Conservation (phyloP, 305 asterid genomes). For the Caryopteris hybrid region DNA sequence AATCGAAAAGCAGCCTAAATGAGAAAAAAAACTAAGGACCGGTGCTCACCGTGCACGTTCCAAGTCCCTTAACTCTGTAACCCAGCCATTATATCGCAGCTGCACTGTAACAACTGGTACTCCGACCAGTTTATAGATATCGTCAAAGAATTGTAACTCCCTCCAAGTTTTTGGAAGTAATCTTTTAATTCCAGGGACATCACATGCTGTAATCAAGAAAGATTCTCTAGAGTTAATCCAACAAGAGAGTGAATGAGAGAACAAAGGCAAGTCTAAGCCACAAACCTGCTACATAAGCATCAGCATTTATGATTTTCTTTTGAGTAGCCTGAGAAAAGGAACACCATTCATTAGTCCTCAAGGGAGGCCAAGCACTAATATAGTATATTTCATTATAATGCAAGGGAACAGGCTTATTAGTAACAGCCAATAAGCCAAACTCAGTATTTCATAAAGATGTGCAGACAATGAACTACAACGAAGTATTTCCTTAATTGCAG, state of each 20-base stretch:
- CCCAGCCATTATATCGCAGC: slow-evolving; percentile 96
- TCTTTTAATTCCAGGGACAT: slow-evolving; percentile 96
- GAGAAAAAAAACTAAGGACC: slow-evolving; percentile 12
- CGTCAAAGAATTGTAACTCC: slow-evolving; percentile 80
- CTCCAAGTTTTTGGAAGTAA: slow-evolving; percentile 82
- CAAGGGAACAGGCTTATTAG: background rate
- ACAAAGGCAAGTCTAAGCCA: slow-evolving; percentile 15
- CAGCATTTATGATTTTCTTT: slow-evolving; percentile 83
- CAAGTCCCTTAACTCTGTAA: slow-evolving; percentile 88
- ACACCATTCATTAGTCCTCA: slow-evolving; percentile 20
- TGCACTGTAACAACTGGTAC: slow-evolving; percentile 98
- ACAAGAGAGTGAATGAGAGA: slow-evolving; percentile 12
- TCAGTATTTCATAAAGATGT: background rate
- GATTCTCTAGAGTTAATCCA: slow-evolving; percentile 2
- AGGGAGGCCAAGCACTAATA: slow-evolving; percentile 3
- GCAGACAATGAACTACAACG: background rate
- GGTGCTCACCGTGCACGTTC: slow-evolving; percentile 72
- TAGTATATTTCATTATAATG: background rate
- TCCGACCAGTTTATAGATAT: slow-evolving; percentile 87
- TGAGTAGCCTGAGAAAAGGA: slow-evolving; percentile 77
- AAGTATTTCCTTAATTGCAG: background rate
- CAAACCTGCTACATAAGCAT: slow-evolving; percentile 97
- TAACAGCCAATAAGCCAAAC: background rate
- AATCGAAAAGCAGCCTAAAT: background rate
- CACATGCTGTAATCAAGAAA: slow-evolving; percentile 67